Base-by-base conservation (phyloP, 441 rosid genomes). In the Eugenia klotzschiana region DNA sequence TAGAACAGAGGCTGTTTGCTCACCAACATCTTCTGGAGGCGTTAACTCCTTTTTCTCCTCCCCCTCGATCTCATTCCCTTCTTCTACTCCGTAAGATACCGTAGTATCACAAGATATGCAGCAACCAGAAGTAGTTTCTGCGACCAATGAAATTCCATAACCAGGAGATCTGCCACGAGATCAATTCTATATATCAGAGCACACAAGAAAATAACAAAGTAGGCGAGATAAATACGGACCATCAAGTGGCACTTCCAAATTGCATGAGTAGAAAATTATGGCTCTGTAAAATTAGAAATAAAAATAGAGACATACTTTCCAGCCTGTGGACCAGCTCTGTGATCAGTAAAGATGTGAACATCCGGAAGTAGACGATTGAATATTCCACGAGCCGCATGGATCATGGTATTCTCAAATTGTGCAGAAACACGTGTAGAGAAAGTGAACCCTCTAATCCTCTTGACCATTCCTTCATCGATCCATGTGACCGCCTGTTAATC, bases 391-490 rank as follows among this genome's bases (percentile, higher is more conserved):
- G 98, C 97, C 23, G 98, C 90, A 80, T 88, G 90, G 82, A 95
- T 87, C 96, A 94, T 92, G n/a, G 92, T 87, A 86, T 91, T 91
- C 88, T 96, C 99, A 88, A 92, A 92, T 86, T 92, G 94, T 80
- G 87, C 46, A 79, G 93, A 86, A 22, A 95, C 98, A 87, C 88
- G 92, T 82, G 95, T 81, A 29, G 98, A 95, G 89, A 92, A 96
- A 83, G 97, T 91, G 37, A 80, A 80, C 81, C 98, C 98, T 88
- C 99, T 93, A 84, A 96, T 95, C 91, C 91, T 94, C 90, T 92
- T 95, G 51, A 94, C 95, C 98, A 93, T 93, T 83, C 98, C 98
- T 88, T 93, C 96, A 52, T 96, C 94, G 9, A 87, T 84, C 98
- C 98, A 95, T 40, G 84, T 82, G 56, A 93, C 91, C 12, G 95